Percentiles rank a stretch among this genome's conserved stretches.
Conservation (phyloP, 768 basidiomycete genomes). For the Termitomyces sp. region DNA sequence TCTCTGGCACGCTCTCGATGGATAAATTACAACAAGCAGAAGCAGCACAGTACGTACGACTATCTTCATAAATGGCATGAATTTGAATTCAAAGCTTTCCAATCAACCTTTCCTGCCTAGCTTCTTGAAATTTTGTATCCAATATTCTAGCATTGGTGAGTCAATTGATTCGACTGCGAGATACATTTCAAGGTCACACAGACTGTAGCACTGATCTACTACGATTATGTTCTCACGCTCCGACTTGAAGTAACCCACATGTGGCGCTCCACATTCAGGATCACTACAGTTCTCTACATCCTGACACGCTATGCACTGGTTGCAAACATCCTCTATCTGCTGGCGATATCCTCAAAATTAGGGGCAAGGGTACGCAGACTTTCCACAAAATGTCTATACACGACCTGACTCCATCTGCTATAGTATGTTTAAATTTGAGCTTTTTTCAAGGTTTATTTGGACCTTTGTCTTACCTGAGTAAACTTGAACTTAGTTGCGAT, state of each 20-base stretch:
- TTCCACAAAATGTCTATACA: background rate
- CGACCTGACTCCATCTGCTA: background rate
- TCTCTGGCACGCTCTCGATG: background rate
- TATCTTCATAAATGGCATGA: no score
- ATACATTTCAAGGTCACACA: background rate
- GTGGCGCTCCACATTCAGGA: slow-evolving; percentile 19
- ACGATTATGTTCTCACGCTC: slow-evolving; percentile 26
- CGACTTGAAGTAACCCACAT: slow-evolving; percentile 21
- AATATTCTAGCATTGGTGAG: slow-evolving; percentile 4
- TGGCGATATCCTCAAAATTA: slow-evolving; percentile 17
- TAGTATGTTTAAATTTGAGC: background rate
- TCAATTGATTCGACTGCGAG: background rate
- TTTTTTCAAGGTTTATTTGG: background rate
- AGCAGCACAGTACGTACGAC: no score
- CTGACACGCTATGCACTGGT: slow-evolving; percentile 24
- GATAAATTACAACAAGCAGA: background rate
- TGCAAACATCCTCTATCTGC: slow-evolving; percentile 23
- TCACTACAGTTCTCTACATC: slow-evolving; percentile 22
- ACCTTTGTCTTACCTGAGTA: background rate
- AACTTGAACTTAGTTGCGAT: slow-evolving; percentile 14
- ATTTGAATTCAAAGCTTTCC: background rate
- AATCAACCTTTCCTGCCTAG: background rate
- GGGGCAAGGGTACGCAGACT: slow-evolving; percentile 6
- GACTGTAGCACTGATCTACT: slow-evolving; percentile 4
- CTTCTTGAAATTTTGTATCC: slow-evolving; percentile 1